These are phyloP conservation scores for Coleophoma eucalyptorum DNA, from an alignment of 2,329 filamentous ascomycete species.

Conservation along the genomic window DNA sequence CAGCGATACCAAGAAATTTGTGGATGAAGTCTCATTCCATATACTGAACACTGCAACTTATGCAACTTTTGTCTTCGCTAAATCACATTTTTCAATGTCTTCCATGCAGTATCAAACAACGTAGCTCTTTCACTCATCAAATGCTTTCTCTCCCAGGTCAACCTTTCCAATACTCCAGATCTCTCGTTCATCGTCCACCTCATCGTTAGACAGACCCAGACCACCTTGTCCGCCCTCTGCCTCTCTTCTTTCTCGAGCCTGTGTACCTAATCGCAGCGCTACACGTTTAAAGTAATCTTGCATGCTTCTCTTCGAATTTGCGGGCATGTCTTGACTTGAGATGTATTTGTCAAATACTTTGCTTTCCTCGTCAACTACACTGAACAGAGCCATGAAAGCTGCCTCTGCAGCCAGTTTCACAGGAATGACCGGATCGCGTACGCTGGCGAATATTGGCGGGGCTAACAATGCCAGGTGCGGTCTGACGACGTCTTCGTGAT, in stretches of 20 bases:
- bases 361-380: conserved; percentile 80
- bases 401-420: conserved; percentile 94
- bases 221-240: conserved; percentile 88
- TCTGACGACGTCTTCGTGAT: conserved; percentile 74
- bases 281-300: conserved; percentile 96
- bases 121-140: conserved; percentile 20
- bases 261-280: conserved; percentile 75
- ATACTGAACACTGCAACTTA: not conserved
- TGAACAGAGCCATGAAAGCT: conserved; percentile 87
- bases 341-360: conserved; percentile 91
- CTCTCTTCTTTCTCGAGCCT: conserved; percentile 84
- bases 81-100: too few species aligned
- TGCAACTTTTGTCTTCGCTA: conserved; percentile 3
- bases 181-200: conserved; percentile 90
- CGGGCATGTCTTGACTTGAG: conserved; percentile 61
- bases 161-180: conserved; percentile 94
- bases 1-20: not conserved
- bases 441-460: conserved; percentile 80
- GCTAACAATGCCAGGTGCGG: conserved; percentile 80
- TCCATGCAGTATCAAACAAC: too few species aligned
- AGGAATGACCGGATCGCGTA: conserved; percentile 88
- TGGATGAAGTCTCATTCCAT: conserved; percentile 5
- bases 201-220: conserved; percentile 82
- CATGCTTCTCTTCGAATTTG: conserved; percentile 83
- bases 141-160: conserved; percentile 61